A percentile compares a stretch with the other conserved stretches of the same genome.
phyloP scores from a whole-genome alignment of 2,329 filamentous ascomycete species.

The Fusarium pseudocircinatum region DNA sequence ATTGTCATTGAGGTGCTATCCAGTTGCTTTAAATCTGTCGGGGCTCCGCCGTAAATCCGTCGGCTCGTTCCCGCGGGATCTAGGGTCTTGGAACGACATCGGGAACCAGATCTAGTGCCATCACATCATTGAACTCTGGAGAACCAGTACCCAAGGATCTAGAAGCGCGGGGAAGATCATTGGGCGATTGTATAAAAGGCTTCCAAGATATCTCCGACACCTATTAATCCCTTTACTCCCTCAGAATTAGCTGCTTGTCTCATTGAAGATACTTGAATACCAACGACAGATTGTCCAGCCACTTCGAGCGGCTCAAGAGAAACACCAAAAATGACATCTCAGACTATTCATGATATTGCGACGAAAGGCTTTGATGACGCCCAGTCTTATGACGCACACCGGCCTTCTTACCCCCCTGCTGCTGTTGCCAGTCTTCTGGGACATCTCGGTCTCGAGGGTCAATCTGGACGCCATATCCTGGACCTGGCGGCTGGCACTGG shows the following conservation, averaged over 20 bases:
- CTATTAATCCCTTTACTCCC: neutral
- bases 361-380: slow-evolving; percentile 72
- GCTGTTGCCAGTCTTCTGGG: slow-evolving; percentile 68
- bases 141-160: neutral
- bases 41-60: slow-evolving; percentile 34
- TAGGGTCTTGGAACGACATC: neutral
- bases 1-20: neutral
- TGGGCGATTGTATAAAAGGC: slow-evolving; percentile 30
- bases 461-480: slow-evolving; percentile 60
- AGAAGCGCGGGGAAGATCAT: slow-evolving; percentile 25
- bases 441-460: slow-evolving; percentile 61
- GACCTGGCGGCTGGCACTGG: slow-evolving; percentile 76
- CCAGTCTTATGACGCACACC: slow-evolving; percentile 70
- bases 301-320: neutral
- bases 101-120: slow-evolving; percentile 28
- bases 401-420: slow-evolving; percentile 71
- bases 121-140: slow-evolving; percentile 16
- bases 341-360: slow-evolving; percentile 61
- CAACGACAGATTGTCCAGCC: neutral
- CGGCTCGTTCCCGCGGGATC: slow-evolving; percentile 25
- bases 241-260: neutral
- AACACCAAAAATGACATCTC: slow-evolving; percentile 21
- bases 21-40: neutral
- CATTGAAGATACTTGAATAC: neutral
- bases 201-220: neutral